Conservation (phyloP, 2,329 filamentous ascomycete genomes). For the Rhexocercosporidium sp. region DNA sequence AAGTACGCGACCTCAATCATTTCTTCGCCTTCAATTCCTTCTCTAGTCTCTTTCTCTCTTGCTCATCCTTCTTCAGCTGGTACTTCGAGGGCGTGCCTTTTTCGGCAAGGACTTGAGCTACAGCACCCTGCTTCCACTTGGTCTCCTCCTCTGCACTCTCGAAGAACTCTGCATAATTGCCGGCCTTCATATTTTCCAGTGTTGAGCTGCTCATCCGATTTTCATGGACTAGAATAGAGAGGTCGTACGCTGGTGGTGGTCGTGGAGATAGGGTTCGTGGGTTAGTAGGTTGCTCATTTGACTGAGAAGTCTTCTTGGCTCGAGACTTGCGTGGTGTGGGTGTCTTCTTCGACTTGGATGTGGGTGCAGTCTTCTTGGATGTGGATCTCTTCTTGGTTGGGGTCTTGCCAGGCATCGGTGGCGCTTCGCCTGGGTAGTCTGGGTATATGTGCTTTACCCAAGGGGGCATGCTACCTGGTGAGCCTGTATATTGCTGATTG, state of each 20-base stretch:
- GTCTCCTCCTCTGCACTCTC: background rate
- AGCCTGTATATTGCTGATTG: conserved; percentile 1
- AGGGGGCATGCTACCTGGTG: background rate
- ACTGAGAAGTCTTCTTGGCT: background rate
- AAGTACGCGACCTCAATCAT: background rate
- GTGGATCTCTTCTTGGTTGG: background rate
- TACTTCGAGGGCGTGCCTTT: background rate
- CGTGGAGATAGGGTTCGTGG: background rate
- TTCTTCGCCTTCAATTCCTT: background rate
- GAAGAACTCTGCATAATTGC: background rate
- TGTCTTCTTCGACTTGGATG: background rate
- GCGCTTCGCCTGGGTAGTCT: background rate
- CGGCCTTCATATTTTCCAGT: background rate
- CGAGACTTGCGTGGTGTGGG: conserved; percentile 6
- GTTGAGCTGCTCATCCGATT: background rate
- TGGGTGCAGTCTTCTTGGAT: background rate
- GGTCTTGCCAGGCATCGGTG: background rate
- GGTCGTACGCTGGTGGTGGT: background rate
- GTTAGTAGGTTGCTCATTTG: background rate
- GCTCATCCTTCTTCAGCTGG: background rate
- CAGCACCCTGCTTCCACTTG: background rate
- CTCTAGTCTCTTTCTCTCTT: background rate
- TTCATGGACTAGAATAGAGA: background rate
- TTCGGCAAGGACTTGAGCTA: background rate
- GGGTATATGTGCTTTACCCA: background rate